These are phyloP conservation scores for Rhizophagus sp. DNA, from an alignment of 192 early-diverging fungal species.

Conservation along the genomic window DNA sequence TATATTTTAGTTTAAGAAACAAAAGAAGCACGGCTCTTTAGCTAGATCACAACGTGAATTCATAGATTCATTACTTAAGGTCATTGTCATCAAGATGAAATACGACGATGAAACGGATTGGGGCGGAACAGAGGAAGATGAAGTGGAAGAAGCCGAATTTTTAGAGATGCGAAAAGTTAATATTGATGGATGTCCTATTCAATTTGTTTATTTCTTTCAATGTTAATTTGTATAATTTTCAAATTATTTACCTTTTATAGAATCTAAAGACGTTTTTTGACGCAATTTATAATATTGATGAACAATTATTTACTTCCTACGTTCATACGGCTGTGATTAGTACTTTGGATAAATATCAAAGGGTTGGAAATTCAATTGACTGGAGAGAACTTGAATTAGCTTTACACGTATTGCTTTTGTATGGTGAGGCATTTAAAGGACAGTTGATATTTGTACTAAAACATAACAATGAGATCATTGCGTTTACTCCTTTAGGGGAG, in stretches of 20 bases:
- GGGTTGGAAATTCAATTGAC: conserved; percentile 46
- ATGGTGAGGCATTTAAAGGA: conserved; percentile 67
- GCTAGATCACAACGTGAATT: conserved; percentile 51
- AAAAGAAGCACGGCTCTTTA: conserved; percentile 52
- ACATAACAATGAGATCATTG: conserved; percentile 31
- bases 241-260: conserved; percentile 33
- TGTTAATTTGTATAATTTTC: conserved; percentile 33
- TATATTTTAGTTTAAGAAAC: conserved; percentile 50
- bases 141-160: conserved; percentile 78
- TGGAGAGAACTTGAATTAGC: conserved; percentile 81
- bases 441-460: conserved; percentile 45
- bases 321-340: conserved; percentile 61
- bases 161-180: conserved; percentile 66
- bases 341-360: conserved; percentile 62
- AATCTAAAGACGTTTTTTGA: conserved; percentile 73
- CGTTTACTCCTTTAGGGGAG: conserved; percentile 54
- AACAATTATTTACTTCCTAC: conserved; percentile 57
- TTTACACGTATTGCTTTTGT: conserved; percentile 73
- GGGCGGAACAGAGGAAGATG: conserved; percentile 69
- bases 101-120: conserved; percentile 84
- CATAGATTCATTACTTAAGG: conserved; percentile 57
- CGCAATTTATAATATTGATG: conserved; percentile 71
- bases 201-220: not conserved
- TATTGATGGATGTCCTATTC: not conserved
- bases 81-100: conserved; percentile 85